Evolutionary conservation across 2,329 filamentous ascomycete species (phyloP), one percentile per base, ranked within the genome.

Genomic region (Allantophomopsis lycopodina): DNA sequence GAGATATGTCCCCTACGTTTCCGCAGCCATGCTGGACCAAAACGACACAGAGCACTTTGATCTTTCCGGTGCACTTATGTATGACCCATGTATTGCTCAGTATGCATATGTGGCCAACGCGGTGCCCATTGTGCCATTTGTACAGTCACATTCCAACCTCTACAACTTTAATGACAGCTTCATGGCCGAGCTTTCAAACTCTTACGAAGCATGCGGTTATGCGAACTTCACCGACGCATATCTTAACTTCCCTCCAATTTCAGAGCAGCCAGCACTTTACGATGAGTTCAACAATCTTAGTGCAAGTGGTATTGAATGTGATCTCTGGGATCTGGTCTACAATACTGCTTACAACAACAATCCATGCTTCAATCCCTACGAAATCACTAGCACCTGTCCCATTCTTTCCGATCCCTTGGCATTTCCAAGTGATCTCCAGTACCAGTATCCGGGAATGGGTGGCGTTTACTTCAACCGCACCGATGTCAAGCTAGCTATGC

Each of bases 1-100:
- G 15, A 58, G 56, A 46, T 75, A 73, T 46, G 65, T 73, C 4
- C 70, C 71, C 0, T 74, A 75, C 52, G 72, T 76, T 40, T 68
- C 69, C 2, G 63, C 66, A 28, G 63, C 64, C 5, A 68, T 74
- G 56, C 58, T 75, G 35, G 58, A 68, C 53, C 38, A 50, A 43
- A 63, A 63, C 31, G 57, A 68, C 44, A 59, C 58, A 3, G 58
- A 65, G 12, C 63, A 71, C 54, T 73, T 65, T 54, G 64, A 74
- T 48, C 48, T 74, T 2, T 60, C 59, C 16, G 71, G 69, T 43
- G 49, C 48, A 7, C 36, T 52, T 4, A 43, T 46, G 6, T 50
- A 48, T 34, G 48, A 53, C 20, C 48, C 50, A 1, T 40, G 38
- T n/a, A 51, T 51, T 33, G 49, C 45, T 18, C 37, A 36, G 2